A percentile compares a stretch with the other conserved stretches of the same genome.
Conservation (phyloP, 2,329 filamentous ascomycete genomes). For the Paecilomyces fulvus region DNA sequence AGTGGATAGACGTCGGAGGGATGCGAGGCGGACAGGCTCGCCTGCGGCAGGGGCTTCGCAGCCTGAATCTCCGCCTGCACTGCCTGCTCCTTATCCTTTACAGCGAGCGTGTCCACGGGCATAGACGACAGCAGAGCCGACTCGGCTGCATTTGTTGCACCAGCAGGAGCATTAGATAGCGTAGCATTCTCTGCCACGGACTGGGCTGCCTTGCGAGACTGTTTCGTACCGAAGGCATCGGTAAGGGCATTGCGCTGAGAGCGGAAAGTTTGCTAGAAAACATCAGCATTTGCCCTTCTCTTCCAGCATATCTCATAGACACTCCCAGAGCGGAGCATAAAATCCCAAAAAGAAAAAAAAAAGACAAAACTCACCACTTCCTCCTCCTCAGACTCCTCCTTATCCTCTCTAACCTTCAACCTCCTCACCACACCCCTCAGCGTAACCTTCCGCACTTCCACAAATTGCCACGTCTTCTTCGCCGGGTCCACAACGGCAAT, state of each 20-base stretch:
- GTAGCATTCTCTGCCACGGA: slow-evolving; percentile 41
- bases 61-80: slow-evolving; percentile 37
- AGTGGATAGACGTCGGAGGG: slow-evolving; percentile 40
- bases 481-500: slow-evolving; percentile 52
- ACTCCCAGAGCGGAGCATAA: not conserved
- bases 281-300: not conserved
- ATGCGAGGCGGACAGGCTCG: slow-evolving; percentile 35
- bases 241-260: slow-evolving; percentile 36
- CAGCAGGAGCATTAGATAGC: slow-evolving; percentile 30
- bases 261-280: slow-evolving; percentile 27
- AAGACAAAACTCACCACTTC: slow-evolving; percentile 17
- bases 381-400: slow-evolving; percentile 14
- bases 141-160: slow-evolving; percentile 29
- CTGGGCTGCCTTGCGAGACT: slow-evolving; percentile 41
- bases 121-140: slow-evolving; percentile 37
- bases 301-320: not conserved
- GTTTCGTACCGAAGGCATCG: slow-evolving; percentile 43
- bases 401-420: slow-evolving; percentile 16
- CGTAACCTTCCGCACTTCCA: slow-evolving; percentile 46
- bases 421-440: slow-evolving; percentile 42
- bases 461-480: slow-evolving; percentile 45
- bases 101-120: slow-evolving; percentile 24
- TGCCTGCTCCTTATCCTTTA: slow-evolving; percentile 22
- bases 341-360: too few species aligned
- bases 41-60: slow-evolving; percentile 37